Base-by-base conservation (phyloP, 2,329 filamentous ascomycete species). In the Colletotrichum navitas region DNA sequence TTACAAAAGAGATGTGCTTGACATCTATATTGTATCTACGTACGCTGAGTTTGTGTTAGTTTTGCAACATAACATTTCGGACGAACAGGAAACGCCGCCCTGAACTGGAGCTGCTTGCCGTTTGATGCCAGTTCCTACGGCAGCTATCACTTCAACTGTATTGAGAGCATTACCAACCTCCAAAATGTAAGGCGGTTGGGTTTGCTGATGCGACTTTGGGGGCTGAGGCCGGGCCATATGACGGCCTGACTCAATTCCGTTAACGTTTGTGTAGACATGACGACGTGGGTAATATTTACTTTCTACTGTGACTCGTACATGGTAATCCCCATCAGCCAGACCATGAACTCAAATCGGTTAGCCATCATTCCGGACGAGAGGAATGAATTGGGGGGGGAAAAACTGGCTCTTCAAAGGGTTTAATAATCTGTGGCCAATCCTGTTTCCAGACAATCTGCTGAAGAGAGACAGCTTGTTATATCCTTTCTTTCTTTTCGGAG, bases 41-140 rank as follows among this genome's bases (percentile, higher is more conserved):
- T 11, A n/a, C 18, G 10, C 7, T 41, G 45, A 29, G 45, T 26
- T 39, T 36, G 14, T 5, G 18, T 16, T 7, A 21, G 18, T 36
- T 39, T 32, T 24, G 26, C n/a, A 18, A 7, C 12, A 62, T 14
- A 21, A 26, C 14, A 63, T n/a, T 52, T 63, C 64, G 58, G 68
- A 68, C 68, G 68, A 68, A 63, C 68, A 58, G 64, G 64, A 51
- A 58, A 26, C 29, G 24, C 51, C 51, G 45, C 64, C 39, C 34
- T 45, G 49, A 5, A 5, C 1, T 11, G 26, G n/a, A 7, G 8
- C 52, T 41, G 58, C 51, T 24, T 54, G 34, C 5, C 34, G 21
- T 36, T 47, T 1, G 26, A 52, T 39, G 18, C 41, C 24, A 8
- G 6, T 29, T 36, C 43, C 8, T 21, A 41, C 39, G 49, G n/a